Percentiles rank a stretch among this genome's conserved stretches.
Conservation (phyloP, 768 basidiomycete genomes). For the Gloeopeniophorella convolvens region DNA sequence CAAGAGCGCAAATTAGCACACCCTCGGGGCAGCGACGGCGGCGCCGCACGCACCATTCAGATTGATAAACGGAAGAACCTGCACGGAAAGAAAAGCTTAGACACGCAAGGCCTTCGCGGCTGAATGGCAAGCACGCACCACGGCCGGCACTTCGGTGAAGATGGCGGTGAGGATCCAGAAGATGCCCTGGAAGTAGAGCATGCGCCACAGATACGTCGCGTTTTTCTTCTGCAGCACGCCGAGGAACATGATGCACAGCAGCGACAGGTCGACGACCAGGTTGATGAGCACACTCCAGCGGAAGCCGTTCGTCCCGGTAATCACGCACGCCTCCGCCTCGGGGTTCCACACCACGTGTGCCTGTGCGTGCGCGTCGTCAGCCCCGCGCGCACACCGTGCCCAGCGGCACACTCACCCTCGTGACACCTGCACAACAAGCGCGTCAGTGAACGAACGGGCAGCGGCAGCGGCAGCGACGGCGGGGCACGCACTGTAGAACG, state of each 20-base stretch:
- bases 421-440: neutral
- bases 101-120: neutral
- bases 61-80: conserved; percentile 16
- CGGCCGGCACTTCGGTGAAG: conserved; percentile 12
- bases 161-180: conserved; percentile 13
- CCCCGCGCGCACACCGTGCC: no score
- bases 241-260: conserved; percentile 15
- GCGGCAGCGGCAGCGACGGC: no score
- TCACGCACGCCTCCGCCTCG: neutral
- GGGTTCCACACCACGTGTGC: conserved; percentile 1
- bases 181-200: conserved; percentile 18
- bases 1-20: neutral
- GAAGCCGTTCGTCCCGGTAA: conserved; percentile 10
- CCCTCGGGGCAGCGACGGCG: neutral
- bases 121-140: conserved; percentile 1
- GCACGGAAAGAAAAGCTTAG: neutral
- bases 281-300: conserved; percentile 16
- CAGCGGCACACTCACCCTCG: conserved; percentile 4
- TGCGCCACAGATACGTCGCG: conserved; percentile 16
- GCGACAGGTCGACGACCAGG: conserved; percentile 13
- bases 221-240: conserved; percentile 17
- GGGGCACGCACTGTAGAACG: conserved; percentile 11
- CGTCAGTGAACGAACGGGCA: neutral
- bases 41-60: conserved; percentile 10
- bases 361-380: no score